Evolutionary conservation across 2,329 filamentous ascomycete species (phyloP), one percentile per base, ranked within the genome.

Genomic region (Lecanicillium sp.): DNA sequence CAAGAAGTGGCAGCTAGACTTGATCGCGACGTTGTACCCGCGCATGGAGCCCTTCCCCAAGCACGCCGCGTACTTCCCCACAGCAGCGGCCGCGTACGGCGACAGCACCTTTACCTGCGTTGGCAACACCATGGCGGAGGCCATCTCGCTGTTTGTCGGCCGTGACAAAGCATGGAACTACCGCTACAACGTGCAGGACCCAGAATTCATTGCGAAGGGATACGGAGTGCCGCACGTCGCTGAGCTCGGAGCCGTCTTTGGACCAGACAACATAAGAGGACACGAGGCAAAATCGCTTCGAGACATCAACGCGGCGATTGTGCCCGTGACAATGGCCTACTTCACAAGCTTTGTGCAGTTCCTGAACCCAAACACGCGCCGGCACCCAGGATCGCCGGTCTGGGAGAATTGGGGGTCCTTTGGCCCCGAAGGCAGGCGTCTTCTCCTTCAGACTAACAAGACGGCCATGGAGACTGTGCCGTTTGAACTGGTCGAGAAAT

Each of bases 201-300:
- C 56, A 2, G 51, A 57, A 14, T 62, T 66, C 53, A 44, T 54
- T 0, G 62, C 61, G 5, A 26, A 48, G 1, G 75, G 75, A 1
- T 50, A 70, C 3, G 75, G 75, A 17, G 71, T 75, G 3, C 70
- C 68, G 23, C 75, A 78, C 57, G 62, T 72, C 12, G 70, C 69
- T 50, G 72, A 77, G 36, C 60, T 62, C 12, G 65, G 67, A 20
- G 75, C 75, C 49, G 62, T 78, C 29, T 75, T 76, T 53, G 75
- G 74, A 3, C 69, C 72, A 4, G 48, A 62, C 55, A 24, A 56
- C 55, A 26, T 49, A 45, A 26, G 14, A 17, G 32, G 51, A 1
- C 35, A 44, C 9, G 60, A 57, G 20, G 60, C 56, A 10, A 50
- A 44, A 35, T 72, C 71, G 53, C 75, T 74, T 55, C 61, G 57